These are phyloP conservation scores for Aspergillus cavernicola DNA, from an alignment of 495 filamentous ascomycete species.

Conservation along the genomic window DNA sequence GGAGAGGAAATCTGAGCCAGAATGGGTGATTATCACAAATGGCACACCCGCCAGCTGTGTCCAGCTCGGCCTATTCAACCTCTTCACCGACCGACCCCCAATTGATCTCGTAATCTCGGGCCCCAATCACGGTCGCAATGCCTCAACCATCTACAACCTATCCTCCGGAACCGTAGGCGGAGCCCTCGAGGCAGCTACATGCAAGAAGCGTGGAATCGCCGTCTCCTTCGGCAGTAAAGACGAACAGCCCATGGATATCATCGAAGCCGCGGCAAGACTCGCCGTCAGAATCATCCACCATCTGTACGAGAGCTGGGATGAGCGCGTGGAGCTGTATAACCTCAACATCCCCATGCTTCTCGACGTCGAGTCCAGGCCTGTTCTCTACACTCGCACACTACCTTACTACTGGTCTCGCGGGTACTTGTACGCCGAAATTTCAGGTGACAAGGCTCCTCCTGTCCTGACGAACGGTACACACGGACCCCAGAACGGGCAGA, in stretches of 20 bases:
- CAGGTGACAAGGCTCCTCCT: constrained; percentile 1
- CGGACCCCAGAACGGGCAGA: background rate
- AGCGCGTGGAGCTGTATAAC: constrained; percentile 76
- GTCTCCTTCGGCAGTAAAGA: constrained; percentile 78
- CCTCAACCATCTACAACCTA: constrained; percentile 85
- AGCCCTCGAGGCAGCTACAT: constrained; percentile 86
- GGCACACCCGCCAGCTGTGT: constrained; percentile 84
- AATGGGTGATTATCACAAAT: constrained; percentile 83
- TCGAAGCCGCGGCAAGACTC: constrained; percentile 63
- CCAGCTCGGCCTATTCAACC: constrained; percentile 85
- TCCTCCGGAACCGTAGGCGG: constrained; percentile 87
- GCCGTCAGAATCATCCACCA: constrained; percentile 72
- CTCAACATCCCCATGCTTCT: constrained; percentile 76
- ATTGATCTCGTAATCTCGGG: constrained; percentile 87
- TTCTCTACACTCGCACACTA: constrained; percentile 73
- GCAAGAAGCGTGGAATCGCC: constrained; percentile 70
- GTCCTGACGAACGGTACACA: constrained; percentile 9
- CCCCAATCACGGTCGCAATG: constrained; percentile 93
- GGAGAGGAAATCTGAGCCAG: constrained; percentile 10
- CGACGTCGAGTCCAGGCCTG: constrained; percentile 57
- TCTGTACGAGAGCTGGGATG: constrained; percentile 67
- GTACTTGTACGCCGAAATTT: constrained; percentile 70
- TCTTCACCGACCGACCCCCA: constrained; percentile 68
- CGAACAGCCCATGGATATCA: constrained; percentile 65
- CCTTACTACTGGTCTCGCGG: constrained; percentile 84